phyloP scores from a whole-genome alignment of 176 grass and related monocot genomes.

The Oryza australiensis region DNA sequence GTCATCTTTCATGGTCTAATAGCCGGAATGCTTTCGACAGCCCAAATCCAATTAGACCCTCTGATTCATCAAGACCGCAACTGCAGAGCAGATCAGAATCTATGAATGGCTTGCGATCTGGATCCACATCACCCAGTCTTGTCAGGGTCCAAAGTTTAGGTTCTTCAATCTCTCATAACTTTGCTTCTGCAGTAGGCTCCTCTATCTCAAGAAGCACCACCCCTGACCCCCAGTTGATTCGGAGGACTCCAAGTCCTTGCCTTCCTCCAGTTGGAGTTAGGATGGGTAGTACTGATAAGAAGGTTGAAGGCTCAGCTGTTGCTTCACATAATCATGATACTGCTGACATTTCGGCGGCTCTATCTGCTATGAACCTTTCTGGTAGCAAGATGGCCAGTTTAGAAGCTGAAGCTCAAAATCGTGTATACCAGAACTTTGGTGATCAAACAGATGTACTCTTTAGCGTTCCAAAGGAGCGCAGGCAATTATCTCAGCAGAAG shows the following conservation, averaged over 20 bases:
- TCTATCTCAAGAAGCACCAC: slow-evolving; percentile 67
- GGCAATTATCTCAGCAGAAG: slow-evolving; percentile 49
- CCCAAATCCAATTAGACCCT: slow-evolving; percentile 44
- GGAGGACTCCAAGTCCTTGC: slow-evolving; percentile 80
- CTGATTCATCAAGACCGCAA: slow-evolving; percentile 46
- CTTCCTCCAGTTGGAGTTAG: slow-evolving; percentile 92
- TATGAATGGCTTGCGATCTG: slow-evolving; percentile 66
- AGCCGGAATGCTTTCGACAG: slow-evolving; percentile 64
- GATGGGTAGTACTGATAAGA: slow-evolving; percentile 58
- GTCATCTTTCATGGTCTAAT: slow-evolving; percentile 58
- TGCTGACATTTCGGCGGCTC: slow-evolving; percentile 51
- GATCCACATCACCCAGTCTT: slow-evolving; percentile 70
- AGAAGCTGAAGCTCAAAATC: slow-evolving; percentile 54
- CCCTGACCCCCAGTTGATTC: slow-evolving; percentile 82
- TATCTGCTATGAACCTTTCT: slow-evolving; percentile 64
- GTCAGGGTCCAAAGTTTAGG: slow-evolving; percentile 85
- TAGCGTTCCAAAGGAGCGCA: slow-evolving; percentile 45
- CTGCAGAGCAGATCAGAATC: slow-evolving; percentile 58
- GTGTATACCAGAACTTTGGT: slow-evolving; percentile 52
- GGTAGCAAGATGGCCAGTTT: slow-evolving; percentile 41
- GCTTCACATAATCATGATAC: slow-evolving; percentile 44
- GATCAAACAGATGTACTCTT: slow-evolving; percentile 54
- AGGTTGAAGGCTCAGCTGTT: slow-evolving; percentile 32
- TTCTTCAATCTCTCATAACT: slow-evolving; percentile 66
- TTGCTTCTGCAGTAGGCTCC: slow-evolving; percentile 63